Evolutionary conservation across 192 early-diverging fungal genomes (phyloP), one percentile per base, ranked within the genome.

Genomic region (Linnemannia schmuckeri): DNA sequence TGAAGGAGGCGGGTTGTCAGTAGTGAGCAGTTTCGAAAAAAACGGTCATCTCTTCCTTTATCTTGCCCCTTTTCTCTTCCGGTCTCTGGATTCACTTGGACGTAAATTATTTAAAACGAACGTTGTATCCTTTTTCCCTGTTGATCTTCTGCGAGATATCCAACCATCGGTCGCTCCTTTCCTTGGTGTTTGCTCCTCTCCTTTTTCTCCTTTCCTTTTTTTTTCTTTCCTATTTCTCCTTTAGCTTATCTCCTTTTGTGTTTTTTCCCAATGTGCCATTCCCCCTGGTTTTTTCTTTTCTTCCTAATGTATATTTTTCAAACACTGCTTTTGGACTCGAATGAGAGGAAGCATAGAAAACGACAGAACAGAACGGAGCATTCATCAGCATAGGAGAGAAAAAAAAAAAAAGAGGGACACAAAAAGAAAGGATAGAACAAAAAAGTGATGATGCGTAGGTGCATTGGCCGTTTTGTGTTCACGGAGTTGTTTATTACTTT

Each of bases 381-480:
- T 63, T 15, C 37, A 4, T 63, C 55, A 61, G 12, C 61, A 66
- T 17, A n/a, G 61, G 4, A 24, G 4, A 9, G 27, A 12, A 30
- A 66, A 30, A 8, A 41, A 76, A 63, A 57, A 57, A 57, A 27
- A 69, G 80, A 81, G 66, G 46, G 63, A 70, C 27, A n/a, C 27
- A 0, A 47, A 70, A 66, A 6, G 71, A 69, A 37, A 68, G 46
- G 74, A 33, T 13, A 40, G 27, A n/a, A 75, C 7, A 18, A 37
- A 75, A 75, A 27, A 75, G 12, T 30, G 61, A 66, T 66, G 61
- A 66, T 66, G 61, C 61, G 61, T 30, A 30, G 2, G 61, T 66
- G 61, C 61, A 66, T 66, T 66, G 30, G 61, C 61, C 61, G 61
- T 66, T 66, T 66, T 66, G 61, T 66, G 61, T 33, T 66, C 30